phyloP scores from a whole-genome alignment of 2,329 filamentous ascomycete genomes.

The Diaporthe velutina region DNA sequence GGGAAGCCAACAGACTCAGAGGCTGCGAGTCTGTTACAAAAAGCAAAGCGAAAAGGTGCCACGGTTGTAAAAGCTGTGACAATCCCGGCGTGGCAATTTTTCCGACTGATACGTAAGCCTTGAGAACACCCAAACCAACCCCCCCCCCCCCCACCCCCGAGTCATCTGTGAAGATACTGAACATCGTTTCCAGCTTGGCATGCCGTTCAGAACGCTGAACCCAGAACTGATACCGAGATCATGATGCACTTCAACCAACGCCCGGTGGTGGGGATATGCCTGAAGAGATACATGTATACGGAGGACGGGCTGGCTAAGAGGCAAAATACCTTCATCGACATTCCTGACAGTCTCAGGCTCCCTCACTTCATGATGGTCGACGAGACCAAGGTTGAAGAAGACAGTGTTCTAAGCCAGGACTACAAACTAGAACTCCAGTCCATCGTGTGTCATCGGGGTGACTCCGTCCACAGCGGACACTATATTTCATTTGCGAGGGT shows the following conservation, averaged over 20 bases:
- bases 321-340: slow-evolving; percentile 88
- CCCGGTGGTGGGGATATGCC: slow-evolving; percentile 90
- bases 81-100: slow-evolving; percentile 98
- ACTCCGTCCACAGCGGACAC: slow-evolving; percentile 88
- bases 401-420: slow-evolving; percentile 81
- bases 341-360: slow-evolving; percentile 83
- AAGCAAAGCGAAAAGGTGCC: slow-evolving; percentile 60
- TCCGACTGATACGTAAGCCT: slow-evolving; percentile 85
- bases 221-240: slow-evolving; percentile 80
- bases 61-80: slow-evolving; percentile 82
- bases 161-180: slow-evolving; percentile 48
- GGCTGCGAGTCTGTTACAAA: slow-evolving; percentile 56
- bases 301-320: slow-evolving; percentile 76
- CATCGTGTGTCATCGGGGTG: slow-evolving; percentile 91
- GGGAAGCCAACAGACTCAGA: slow-evolving; percentile 59
- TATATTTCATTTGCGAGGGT: slow-evolving; percentile 90
- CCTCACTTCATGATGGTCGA: slow-evolving; percentile 89
- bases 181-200: slow-evolving; percentile 78
- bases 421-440: slow-evolving; percentile 95
- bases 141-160: no score
- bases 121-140: neutral
- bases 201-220: slow-evolving; percentile 68
- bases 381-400: slow-evolving; percentile 72
- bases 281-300: slow-evolving; percentile 89
- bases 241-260: slow-evolving; percentile 88